phyloP scores from a whole-genome alignment of 495 filamentous ascomycete species.

The Penicillium bialowiezense region DNA sequence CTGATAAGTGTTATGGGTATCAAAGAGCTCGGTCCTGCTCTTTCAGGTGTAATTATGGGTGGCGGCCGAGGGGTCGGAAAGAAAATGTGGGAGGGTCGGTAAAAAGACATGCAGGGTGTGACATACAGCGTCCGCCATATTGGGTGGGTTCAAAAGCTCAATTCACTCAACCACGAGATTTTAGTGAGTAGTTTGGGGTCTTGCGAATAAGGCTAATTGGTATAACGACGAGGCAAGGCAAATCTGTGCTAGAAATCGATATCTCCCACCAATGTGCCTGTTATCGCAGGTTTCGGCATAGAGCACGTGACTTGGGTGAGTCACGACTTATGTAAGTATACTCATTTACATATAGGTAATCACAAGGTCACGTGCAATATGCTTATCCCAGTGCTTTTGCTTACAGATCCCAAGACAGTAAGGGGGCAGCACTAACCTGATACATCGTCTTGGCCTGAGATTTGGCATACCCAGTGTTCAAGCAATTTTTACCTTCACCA shows the following conservation, averaged over 20 bases:
- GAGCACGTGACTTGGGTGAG: too few species aligned
- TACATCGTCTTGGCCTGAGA: too few species aligned
- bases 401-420: too few species aligned
- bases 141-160: slow-evolving; percentile 16
- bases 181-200: background rate
- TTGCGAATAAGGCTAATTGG: background rate
- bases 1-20: background rate
- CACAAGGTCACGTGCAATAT: too few species aligned
- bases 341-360: too few species aligned
- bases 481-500: too few species aligned
- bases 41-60: slow-evolving; percentile 11
- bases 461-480: too few species aligned
- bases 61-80: slow-evolving; percentile 29
- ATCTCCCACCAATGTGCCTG: slow-evolving; percentile 5
- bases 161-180: slow-evolving; percentile 17
- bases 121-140: slow-evolving; percentile 54
- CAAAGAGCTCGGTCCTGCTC: slow-evolving; percentile 4
- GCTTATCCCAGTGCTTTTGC: too few species aligned
- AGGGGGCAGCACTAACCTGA: too few species aligned
- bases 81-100: slow-evolving; percentile 46
- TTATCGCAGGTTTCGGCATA: too few species aligned
- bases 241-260: slow-evolving; percentile 24
- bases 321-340: too few species aligned
- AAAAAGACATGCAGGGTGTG: slow-evolving; percentile 38
- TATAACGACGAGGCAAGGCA: slow-evolving; percentile 13